Percentiles rank a stretch among this genome's conserved stretches.
Conservation (phyloP, 2,329 filamentous ascomycete species). For the Leptodontidium sp. region DNA sequence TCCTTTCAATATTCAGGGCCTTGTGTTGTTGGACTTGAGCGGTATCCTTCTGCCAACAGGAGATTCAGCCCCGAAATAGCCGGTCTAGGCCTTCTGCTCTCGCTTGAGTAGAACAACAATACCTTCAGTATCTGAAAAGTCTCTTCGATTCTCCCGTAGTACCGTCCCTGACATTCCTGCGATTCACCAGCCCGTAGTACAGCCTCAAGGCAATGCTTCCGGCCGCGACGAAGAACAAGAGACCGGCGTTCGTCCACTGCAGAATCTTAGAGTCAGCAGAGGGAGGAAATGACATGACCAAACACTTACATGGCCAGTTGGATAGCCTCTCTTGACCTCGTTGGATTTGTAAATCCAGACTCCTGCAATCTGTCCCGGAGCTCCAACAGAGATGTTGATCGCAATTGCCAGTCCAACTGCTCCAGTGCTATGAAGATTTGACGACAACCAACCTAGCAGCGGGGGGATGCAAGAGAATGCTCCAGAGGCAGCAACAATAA, state of each 20-base stretch:
- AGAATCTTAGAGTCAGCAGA: neutral
- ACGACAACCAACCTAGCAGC: conserved; percentile 51
- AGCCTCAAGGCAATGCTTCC: conserved; percentile 62
- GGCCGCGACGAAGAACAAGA: conserved; percentile 65
- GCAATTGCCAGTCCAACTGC: conserved; percentile 74
- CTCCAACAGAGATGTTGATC: conserved; percentile 73
- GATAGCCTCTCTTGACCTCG: conserved; percentile 68
- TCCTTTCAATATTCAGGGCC: too few relatives aligned
- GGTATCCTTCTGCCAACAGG: too few relatives aligned
- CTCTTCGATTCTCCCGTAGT: conserved; percentile 26
- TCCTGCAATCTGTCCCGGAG: conserved; percentile 74
- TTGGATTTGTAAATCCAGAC: conserved; percentile 77
- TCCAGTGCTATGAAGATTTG: conserved; percentile 70
- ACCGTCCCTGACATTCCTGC: conserved; percentile 35
- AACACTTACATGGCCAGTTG: conserved; percentile 63
- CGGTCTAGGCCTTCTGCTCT: neutral
- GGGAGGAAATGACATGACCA: neutral
- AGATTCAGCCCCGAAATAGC: too few relatives aligned
- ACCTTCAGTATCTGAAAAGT: conserved; percentile 31
- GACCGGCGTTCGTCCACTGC: conserved; percentile 67
- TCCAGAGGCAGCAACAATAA: conserved; percentile 72
- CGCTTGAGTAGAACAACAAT: neutral
- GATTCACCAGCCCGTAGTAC: conserved; percentile 62
- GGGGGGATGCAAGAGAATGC: conserved; percentile 74
- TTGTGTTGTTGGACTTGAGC: too few relatives aligned